Evolutionary conservation across 2,329 filamentous ascomycete genomes (phyloP).

Genomic region (Coniochaeta sp.): DNA sequence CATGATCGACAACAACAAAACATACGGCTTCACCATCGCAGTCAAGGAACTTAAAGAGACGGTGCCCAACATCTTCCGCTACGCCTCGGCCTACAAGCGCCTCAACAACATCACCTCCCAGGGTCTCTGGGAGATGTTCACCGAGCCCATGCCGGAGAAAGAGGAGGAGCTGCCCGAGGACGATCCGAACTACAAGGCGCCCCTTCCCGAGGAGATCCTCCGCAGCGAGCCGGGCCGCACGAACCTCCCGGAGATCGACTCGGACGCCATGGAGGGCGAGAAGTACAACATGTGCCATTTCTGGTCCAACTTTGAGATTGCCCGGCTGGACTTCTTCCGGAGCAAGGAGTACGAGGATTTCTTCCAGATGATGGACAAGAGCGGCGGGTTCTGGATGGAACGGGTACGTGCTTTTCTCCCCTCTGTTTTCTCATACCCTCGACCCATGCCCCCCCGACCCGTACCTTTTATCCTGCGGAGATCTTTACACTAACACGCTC

Average conservation of each 20-base stretch:
- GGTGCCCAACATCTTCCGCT: constrained; percentile 96
- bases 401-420: constrained; percentile 49
- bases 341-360: constrained; percentile 98
- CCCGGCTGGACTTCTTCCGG: constrained; percentile 87
- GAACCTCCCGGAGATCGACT: constrained; percentile 73
- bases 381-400: constrained; percentile 99
- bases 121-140: constrained; percentile 98
- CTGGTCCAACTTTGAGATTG: constrained; percentile 99
- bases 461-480: not conserved
- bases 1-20: constrained; percentile 94
- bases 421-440: no score
- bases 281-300: constrained; percentile 99
- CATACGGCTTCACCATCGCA: constrained; percentile 97
- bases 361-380: constrained; percentile 97
- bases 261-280: constrained; percentile 93
- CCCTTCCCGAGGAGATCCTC: constrained; percentile 73
- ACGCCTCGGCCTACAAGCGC: constrained; percentile 96
- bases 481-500: constrained; percentile 14
- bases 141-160: constrained; percentile 65
- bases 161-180: constrained; percentile 54
- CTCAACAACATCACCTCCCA: constrained; percentile 84
- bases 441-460: no score
- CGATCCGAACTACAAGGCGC: constrained; percentile 57
- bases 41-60: constrained; percentile 98
- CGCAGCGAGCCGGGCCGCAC: constrained; percentile 66